Conservation (phyloP, 306 rosid species). For the Lotus japonicus region DNA sequence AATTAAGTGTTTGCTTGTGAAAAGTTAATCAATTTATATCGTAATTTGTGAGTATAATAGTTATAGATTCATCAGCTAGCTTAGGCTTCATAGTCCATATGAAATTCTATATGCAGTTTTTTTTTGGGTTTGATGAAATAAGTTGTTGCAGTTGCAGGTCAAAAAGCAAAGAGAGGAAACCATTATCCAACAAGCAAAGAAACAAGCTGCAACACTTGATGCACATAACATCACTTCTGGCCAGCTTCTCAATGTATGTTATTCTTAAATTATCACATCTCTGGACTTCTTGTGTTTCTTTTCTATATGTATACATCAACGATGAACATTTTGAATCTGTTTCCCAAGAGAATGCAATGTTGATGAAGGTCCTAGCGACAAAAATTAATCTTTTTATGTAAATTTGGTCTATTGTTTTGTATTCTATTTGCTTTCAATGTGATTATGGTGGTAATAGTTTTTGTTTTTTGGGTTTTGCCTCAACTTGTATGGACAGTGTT, state of each 20-base stretch:
- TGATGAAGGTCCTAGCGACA: conserved; percentile 52
- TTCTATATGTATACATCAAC: not conserved
- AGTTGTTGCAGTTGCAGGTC: conserved; percentile 25
- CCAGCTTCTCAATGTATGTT: conserved; percentile 49
- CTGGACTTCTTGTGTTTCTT: not conserved
- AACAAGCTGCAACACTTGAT: conserved; percentile 18
- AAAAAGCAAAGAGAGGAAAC: conserved; percentile 28
- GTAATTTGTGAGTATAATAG: not conserved
- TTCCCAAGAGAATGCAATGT: conserved; percentile 61
- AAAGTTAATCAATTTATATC: not conserved
- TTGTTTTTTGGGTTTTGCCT: conserved; percentile 24
- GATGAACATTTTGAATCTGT: not conserved
- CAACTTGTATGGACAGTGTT: conserved; percentile 38
- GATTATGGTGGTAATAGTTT: not conserved
- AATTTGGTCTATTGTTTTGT: conserved; percentile 4
- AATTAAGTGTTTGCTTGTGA: not conserved
- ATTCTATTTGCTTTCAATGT: not conserved
- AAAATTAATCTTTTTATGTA: conserved; percentile 56
- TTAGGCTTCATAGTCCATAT: not conserved
- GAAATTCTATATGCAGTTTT: not conserved
- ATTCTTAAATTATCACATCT: not conserved
- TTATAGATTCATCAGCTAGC: no score
- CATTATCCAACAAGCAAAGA: conserved; percentile 33
- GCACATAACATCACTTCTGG: conserved; percentile 28
- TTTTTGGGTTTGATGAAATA: conserved; percentile 4